Evolutionary conservation across 768 basidiomycete genomes (phyloP), one percentile per base, ranked within the genome.

Genomic region (Agaricus sinodeliciosus): DNA sequence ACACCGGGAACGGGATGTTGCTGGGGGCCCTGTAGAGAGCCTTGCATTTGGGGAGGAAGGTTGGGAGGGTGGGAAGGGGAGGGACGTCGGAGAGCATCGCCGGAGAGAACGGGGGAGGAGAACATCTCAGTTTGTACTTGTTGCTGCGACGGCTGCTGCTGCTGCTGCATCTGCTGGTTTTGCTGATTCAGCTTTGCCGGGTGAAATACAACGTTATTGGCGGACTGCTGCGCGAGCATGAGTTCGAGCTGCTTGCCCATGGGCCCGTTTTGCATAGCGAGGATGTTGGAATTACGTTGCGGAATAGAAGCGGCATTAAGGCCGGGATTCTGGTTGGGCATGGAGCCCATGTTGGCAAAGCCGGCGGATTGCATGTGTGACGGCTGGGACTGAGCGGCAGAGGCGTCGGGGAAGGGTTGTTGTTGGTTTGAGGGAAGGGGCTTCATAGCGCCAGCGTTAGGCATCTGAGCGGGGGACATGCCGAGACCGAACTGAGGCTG

Each of bases 21-120:
- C 35, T 36, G 44, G n/a, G 51, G 40, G 27, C 45, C 47, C 19
- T 44, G 44, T 50, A 58, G 51, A 8, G 49, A 22, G 1, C 46
- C 55, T 12, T 55, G 55, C 31, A 58, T 58, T 37, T 41, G 58
- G 25, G 64, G 60, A 27, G 60, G 52, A 51, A 60, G 60, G 40
- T 60, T 63, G 15, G 66, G 59, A 59, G 67, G 59, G 64, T 74
- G 71, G n/a, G 72, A 69, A 54, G 67, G 15, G 77, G 82, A 26
- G 4, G 75, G 70, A 9, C 75, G 78, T 34, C 76, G 74, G 60
- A 81, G 69, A 25, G 68, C 72, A 25, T 78, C 75, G 57, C 68
- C 65, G 26, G 65, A 49, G 65, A 78, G 70, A 22, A 68, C 69
- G n/a, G 77, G 67, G 7, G 78, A 65, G 18, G 73, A 59, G 61